Conservation (phyloP, 2,329 filamentous ascomycete species). For the Neoarthrinium moseri region DNA sequence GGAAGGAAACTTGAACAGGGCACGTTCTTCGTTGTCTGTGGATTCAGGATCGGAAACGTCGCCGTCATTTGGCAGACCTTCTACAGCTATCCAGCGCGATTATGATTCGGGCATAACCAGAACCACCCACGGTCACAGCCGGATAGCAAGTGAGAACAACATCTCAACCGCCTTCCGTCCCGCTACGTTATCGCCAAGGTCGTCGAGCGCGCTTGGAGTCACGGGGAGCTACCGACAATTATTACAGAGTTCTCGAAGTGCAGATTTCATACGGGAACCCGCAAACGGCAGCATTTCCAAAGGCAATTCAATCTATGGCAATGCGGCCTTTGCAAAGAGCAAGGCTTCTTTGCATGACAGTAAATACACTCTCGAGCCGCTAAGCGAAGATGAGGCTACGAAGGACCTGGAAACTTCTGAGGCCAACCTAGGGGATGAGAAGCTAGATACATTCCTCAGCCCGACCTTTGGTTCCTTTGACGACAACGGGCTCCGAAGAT, state of each 20-base stretch:
- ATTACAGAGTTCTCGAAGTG: conserved; percentile 40
- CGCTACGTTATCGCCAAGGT: conserved; percentile 49
- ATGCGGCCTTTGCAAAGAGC: conserved; percentile 19
- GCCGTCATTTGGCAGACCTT: conserved; percentile 43
- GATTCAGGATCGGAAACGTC: conserved; percentile 52
- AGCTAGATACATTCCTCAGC: conserved; percentile 39
- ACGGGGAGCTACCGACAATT: conserved; percentile 58
- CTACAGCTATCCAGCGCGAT: conserved; percentile 34
- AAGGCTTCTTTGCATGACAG: conserved; percentile 38
- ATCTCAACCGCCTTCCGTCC: conserved; percentile 43
- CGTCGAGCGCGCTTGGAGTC: conserved; percentile 62
- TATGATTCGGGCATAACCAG: conserved; percentile 20
- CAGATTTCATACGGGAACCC: conserved; percentile 36
- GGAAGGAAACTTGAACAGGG: conserved; percentile 86
- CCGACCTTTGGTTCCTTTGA: conserved; percentile 41
- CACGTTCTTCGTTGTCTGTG: conserved; percentile 58
- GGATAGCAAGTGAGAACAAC: conserved; percentile 62
- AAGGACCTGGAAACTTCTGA: conserved; percentile 21
- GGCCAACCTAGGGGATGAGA: conserved; percentile 26
- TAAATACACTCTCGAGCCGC: conserved; percentile 47
- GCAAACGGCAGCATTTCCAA: conserved; percentile 24
- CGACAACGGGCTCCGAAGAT: conserved; percentile 57
- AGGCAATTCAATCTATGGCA: conserved; percentile 19
- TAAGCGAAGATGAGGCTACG: conserved; percentile 51
- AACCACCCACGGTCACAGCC: conserved; percentile 48